These are phyloP conservation scores for Neurospora sp. DNA, from an alignment of 495 filamentous ascomycete species.

Conservation along the genomic window DNA sequence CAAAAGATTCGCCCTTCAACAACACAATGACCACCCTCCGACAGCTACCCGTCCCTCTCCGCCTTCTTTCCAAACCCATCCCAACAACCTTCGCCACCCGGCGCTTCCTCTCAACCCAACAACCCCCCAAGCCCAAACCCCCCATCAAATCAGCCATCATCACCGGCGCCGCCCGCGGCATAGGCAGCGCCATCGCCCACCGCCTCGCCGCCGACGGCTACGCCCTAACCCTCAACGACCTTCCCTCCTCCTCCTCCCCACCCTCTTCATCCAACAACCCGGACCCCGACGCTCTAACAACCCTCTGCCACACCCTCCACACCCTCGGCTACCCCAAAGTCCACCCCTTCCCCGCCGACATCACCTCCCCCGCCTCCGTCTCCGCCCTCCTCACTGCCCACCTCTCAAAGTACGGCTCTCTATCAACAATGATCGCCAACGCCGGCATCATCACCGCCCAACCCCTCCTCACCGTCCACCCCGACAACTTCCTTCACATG, in stretches of 20 bases:
- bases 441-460: conserved; percentile 50
- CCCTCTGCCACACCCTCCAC: conserved; percentile 18
- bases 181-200: conserved; percentile 51
- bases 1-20: no score
- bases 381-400: conserved; percentile 36
- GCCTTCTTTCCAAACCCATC: background rate
- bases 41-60: background rate
- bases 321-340: conserved; percentile 31
- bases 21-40: background rate
- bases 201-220: conserved; percentile 52
- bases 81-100: background rate
- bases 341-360: conserved; percentile 41
- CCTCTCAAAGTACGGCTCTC: conserved; percentile 38
- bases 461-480: conserved; percentile 40
- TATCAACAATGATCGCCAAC: conserved; percentile 53
- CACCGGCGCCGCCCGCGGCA: conserved; percentile 47
- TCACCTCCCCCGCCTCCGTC: conserved; percentile 41
- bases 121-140: background rate
- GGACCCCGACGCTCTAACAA: background rate
- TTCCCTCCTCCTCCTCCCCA: conserved; percentile 11
- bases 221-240: conserved; percentile 50
- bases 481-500: conserved; percentile 39
- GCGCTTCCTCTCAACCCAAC: background rate
- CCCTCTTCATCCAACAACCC: background rate
- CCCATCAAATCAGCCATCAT: conserved; percentile 35